Evolutionary conservation across 352 stramenopile genomes (phyloP), one percentile per base, ranked within the genome.

Genomic region (Phytopythium sindhum): DNA sequence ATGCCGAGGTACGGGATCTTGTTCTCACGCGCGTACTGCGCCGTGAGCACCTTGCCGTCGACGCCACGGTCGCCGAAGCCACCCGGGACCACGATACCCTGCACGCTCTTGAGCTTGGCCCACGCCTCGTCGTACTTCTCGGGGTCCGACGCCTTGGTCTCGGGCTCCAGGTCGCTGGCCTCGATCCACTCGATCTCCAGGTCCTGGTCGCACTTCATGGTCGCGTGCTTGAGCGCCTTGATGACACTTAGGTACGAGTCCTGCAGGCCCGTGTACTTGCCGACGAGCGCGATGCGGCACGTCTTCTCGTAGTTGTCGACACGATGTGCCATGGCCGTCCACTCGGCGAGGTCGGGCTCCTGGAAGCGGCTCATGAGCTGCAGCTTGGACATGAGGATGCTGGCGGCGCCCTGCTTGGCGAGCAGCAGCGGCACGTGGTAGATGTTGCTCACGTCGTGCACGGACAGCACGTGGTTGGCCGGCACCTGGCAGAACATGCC

Each of bases 381-480:
- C 61, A 97, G 71, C 57, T 97, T 90, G 58, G 84, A 88, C 59
- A 99, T 81, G 56, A 99, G 91, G 45, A 91, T 91, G 78, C 97
- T 96, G 26, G 98, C 86, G 9, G 84, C 87, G 29, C 95, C 92
- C 74, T 99, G 98, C 76, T 99, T 88, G 61, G 97, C 75, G 57
- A 99, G 78, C 41, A 99, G 80, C 50, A 99, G 68, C 39, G 98
- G 97, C 19, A 99, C 98, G 82, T 99, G 97, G 76, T 99, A 99
- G 56, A 99, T 99, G 87, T 99, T 99, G 75, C 85, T 98, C 54
- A 99, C 97, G 67, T 99, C 98, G 83, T 99, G 96, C 39, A 99
- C 97, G 51, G 90, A 98, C 11, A 99, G 80, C 45, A 99, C 97
- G 78, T 97, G 86, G 53, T 90, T 88, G 21, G 90, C 82, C 48